Percentiles rank a stretch among this genome's conserved stretches.
phyloP scores from a whole-genome alignment of 1,139 yeast genomes.

The Meyerozyma elateridarum region DNA sequence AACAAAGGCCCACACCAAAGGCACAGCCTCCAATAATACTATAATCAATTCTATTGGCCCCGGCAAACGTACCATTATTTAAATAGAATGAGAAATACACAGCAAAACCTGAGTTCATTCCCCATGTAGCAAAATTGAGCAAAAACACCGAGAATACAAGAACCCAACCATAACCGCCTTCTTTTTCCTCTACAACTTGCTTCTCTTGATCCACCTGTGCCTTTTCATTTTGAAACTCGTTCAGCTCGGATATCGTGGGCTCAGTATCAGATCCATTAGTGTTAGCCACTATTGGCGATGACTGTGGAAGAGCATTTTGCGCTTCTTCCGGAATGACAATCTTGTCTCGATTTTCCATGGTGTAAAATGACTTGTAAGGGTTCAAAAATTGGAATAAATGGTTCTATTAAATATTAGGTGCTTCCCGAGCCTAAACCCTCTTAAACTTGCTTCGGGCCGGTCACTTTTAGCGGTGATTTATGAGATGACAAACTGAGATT shows the following conservation, averaged over 20 bases:
- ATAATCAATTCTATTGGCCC: slow-evolving; percentile 40
- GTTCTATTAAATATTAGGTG: no score
- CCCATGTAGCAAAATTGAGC: slow-evolving; percentile 46
- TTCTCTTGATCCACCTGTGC: neutral
- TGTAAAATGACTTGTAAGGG: no score
- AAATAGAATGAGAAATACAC: slow-evolving; percentile 46
- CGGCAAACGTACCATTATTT: slow-evolving; percentile 27
- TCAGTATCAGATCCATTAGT: no score
- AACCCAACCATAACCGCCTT: slow-evolving; percentile 49
- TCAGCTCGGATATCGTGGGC: neutral
- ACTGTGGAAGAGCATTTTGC: no score
- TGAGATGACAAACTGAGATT: no score
- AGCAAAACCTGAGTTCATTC: slow-evolving; percentile 51
- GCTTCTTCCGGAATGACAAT: no score
- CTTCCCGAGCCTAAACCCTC: no score
- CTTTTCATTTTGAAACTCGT: neutral
- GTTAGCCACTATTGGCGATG: no score
- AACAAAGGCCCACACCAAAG: slow-evolving; percentile 32
- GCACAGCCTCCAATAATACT: slow-evolving; percentile 41
- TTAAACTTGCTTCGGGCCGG: no score
- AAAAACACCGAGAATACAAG: slow-evolving; percentile 38
- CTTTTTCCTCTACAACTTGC: slow-evolving; percentile 13
- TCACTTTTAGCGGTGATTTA: no score
- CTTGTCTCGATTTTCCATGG: no score
- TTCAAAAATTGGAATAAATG: no score